Conservation (phyloP, 805 yeast genomes). For the Schwanniomyces vanrijiae region DNA sequence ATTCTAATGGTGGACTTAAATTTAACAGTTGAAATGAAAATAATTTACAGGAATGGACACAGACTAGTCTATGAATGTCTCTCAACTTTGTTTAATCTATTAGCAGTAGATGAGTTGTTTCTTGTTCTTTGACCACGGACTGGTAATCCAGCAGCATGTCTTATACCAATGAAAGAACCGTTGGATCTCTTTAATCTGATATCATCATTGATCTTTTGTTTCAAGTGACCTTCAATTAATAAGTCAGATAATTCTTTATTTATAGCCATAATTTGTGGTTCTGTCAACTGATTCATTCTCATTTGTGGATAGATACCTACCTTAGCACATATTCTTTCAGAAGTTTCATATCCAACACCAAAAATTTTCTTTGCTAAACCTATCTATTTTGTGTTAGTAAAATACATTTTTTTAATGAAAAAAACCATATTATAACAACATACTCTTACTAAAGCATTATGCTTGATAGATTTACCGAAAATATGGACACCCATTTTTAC, state of each 20-base stretch:
- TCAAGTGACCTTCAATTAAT: slow-evolving; percentile 78
- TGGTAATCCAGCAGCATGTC: slow-evolving; percentile 77
- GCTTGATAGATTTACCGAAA: slow-evolving; percentile 45
- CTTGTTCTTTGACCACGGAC: slow-evolving; percentile 85
- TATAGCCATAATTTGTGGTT: slow-evolving; percentile 80
- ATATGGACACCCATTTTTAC: slow-evolving; percentile 42
- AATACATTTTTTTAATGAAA: not conserved
- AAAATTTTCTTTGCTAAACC: slow-evolving; percentile 82
- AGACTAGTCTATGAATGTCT: slow-evolving; percentile 33
- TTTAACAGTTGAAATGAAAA: not conserved
- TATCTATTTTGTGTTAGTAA: slow-evolving; percentile 24
- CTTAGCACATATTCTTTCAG: slow-evolving; percentile 77
- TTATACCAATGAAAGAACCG: slow-evolving; percentile 83
- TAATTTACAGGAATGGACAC: not conserved
- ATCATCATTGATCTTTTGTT: slow-evolving; percentile 73
- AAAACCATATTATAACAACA: slow-evolving; percentile 7
- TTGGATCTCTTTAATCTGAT: slow-evolving; percentile 76
- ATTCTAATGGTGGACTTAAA: not conserved
- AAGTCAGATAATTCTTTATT: slow-evolving; percentile 84
- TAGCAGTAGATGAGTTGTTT: slow-evolving; percentile 88
- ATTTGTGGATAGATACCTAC: slow-evolving; percentile 89
- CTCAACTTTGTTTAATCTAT: slow-evolving; percentile 74
- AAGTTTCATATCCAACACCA: slow-evolving; percentile 79
- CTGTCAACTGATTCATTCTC: slow-evolving; percentile 91
- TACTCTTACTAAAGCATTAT: slow-evolving; percentile 39